phyloP scores from a whole-genome alignment of 306 rosid species.

The Lotus japonicus region DNA sequence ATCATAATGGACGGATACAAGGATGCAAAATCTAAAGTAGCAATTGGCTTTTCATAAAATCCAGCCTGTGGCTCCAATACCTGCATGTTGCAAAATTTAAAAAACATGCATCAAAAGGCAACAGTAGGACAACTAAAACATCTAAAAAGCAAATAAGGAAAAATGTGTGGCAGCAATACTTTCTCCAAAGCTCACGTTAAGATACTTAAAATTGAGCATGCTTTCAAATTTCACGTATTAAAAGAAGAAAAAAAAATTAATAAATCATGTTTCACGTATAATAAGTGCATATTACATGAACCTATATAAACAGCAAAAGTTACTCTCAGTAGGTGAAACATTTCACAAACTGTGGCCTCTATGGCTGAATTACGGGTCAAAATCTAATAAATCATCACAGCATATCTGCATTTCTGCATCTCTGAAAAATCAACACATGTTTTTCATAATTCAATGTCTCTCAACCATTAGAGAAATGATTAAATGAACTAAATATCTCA shows the following conservation, averaged over 20 bases:
- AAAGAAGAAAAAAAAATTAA: no score
- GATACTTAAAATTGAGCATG: neutral
- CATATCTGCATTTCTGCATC: neutral
- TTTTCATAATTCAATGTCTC: no score
- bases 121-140: constrained; percentile 6
- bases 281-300: neutral
- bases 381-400: neutral
- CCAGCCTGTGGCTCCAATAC: constrained; percentile 95
- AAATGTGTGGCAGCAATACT: neutral
- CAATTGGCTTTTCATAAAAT: constrained; percentile 92
- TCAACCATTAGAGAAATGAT: no score
- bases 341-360: neutral
- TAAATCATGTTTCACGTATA: no score
- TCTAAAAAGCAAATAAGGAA: neutral
- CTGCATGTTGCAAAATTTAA: constrained; percentile 38
- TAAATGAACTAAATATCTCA: no score
- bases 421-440: neutral
- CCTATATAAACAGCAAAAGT: neutral
- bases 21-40: constrained; percentile 96
- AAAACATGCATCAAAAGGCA: constrained; percentile 7
- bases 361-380: neutral
- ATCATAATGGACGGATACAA: constrained; percentile 97
- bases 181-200: neutral
- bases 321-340: neutral
- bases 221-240: neutral